Conservation (phyloP, 257 asterid genomes). For the Lavandula angustifolia region DNA sequence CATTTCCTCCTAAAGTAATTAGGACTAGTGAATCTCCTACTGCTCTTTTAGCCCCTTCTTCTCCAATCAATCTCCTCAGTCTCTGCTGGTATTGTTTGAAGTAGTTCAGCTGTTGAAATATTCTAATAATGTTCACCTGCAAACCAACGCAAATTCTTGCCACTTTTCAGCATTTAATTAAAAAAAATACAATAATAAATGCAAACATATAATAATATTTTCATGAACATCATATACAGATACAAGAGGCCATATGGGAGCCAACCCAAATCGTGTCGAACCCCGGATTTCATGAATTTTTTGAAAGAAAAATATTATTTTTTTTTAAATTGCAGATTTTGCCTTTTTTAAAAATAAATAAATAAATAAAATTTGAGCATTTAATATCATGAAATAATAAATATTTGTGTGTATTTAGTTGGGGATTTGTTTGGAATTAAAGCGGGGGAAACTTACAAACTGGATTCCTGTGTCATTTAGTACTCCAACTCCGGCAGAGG, state of each 20-base stretch:
- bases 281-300: no score
- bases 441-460: constrained; percentile 50
- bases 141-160: neutral
- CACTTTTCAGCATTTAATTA: neutral
- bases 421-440: neutral
- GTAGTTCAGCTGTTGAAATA: constrained; percentile 51
- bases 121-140: constrained; percentile 75
- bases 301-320: no score
- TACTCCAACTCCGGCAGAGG: constrained; percentile 89
- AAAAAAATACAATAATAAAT: no score
- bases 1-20: constrained; percentile 86
- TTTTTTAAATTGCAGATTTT: no score
- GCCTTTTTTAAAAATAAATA: no score
- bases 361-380: no score
- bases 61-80: constrained; percentile 49
- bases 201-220: neutral
- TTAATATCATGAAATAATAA: no score
- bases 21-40: constrained; percentile 58
- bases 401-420: neutral
- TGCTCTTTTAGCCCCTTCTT: constrained; percentile 36
- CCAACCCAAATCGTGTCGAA: no score
- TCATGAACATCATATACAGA: no score
- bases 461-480: constrained; percentile 86
- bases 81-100: constrained; percentile 62
- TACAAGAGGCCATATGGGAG: no score